Percentiles rank a stretch among this genome's conserved stretches.
These are phyloP conservation scores for Vaccinium darrowii DNA, from an alignment of 148 eudicot genomes.

Conservation along the genomic window DNA sequence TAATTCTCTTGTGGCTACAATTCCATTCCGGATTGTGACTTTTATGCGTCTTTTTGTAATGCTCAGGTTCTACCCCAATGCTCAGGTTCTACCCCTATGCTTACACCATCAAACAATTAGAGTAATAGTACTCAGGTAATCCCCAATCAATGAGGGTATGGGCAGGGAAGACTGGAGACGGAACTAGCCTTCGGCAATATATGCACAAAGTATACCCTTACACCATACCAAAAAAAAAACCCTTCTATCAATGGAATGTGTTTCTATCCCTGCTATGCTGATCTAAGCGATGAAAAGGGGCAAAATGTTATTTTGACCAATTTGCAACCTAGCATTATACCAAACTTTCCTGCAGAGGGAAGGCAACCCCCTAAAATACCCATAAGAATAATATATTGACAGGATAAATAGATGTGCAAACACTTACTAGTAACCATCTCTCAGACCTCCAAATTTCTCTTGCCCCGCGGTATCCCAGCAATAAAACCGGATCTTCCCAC, in stretches of 20 bases:
- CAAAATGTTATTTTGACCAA: background rate
- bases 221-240: background rate
- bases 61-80: background rate
- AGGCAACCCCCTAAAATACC: background rate
- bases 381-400: background rate
- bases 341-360: background rate
- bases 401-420: background rate
- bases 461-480: slow-evolving; percentile 51
- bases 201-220: background rate
- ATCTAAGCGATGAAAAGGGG: background rate
- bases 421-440: slow-evolving; percentile 41
- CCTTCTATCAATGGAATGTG: background rate
- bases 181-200: no score
- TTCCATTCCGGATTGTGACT: background rate
- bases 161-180: no score
- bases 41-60: background rate
- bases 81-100: background rate
- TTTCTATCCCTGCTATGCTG: background rate
- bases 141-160: no score
- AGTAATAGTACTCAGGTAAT: no score
- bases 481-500: slow-evolving; percentile 31
- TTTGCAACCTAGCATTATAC: background rate
- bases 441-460: slow-evolving; percentile 42
- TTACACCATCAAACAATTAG: background rate
- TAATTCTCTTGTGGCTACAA: background rate